A percentile compares a stretch with the other conserved stretches of the same genome.
Evolutionary conservation across 495 filamentous ascomycete genomes (phyloP).

Genomic region (Penicillium cosmopolitanum): DNA sequence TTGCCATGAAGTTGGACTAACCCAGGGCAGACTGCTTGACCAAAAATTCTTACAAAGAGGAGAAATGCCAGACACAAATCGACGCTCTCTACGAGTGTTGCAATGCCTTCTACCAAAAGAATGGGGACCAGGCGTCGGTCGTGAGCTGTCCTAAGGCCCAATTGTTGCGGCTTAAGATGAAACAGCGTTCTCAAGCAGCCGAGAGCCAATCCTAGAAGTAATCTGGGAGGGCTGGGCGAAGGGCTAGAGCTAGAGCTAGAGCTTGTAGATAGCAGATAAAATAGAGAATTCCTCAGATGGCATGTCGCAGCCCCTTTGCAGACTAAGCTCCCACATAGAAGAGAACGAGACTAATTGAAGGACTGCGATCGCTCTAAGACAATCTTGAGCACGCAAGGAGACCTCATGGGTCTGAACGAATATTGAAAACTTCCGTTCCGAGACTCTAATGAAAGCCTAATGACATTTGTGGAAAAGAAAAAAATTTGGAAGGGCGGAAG

Average conservation of each 20-base stretch:
- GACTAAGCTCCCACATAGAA: conserved; percentile 56
- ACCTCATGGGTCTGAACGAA: conserved; percentile 88
- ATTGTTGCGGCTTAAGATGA: conserved; percentile 83
- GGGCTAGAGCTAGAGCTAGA: not conserved
- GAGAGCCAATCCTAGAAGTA: conserved; percentile 13
- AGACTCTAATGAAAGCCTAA: conserved; percentile 99
- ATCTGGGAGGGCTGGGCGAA: not conserved
- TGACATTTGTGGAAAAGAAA: conserved; percentile 72
- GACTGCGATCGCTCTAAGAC: conserved; percentile 84
- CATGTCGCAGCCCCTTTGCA: conserved; percentile 56
- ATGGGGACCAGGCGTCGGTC: conserved; percentile 75
- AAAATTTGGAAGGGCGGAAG: conserved; percentile 36
- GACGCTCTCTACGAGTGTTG: conserved; percentile 97
- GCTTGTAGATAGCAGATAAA: conserved; percentile 8
- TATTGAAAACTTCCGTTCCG: conserved; percentile 90
- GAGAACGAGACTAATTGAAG: conserved; percentile 66
- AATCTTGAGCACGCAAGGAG: conserved; percentile 98
- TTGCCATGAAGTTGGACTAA: conserved; percentile 10
- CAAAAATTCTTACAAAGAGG: conserved; percentile 86
- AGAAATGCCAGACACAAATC: conserved; percentile 77
- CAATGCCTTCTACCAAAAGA: conserved; percentile 79
- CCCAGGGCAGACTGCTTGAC: conserved; percentile 69
- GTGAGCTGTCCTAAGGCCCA: conserved; percentile 84
- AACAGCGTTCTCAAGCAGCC: conserved; percentile 65
- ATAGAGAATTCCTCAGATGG: conserved; percentile 15